A percentile compares a stretch with the other conserved stretches of the same genome.
Evolutionary conservation across 2,329 filamentous ascomycete genomes (phyloP).

Genomic region (Dactylonectria macrodidyma): DNA sequence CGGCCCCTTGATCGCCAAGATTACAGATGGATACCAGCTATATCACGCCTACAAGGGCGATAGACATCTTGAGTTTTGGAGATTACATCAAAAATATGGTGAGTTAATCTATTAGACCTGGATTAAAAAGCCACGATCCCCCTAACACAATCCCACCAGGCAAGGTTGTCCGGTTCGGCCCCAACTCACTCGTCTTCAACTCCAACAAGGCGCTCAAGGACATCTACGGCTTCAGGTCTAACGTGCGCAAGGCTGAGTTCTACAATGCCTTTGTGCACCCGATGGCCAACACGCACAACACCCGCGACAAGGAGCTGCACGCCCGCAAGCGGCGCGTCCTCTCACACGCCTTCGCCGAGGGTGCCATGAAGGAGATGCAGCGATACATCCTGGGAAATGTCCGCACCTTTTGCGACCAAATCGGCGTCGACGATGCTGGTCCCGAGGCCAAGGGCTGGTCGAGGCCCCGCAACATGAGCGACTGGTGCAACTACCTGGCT

Average conservation of each 20-base stretch:
- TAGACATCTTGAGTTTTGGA: constrained; percentile 80
- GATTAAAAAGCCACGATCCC: not conserved
- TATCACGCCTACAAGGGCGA: constrained; percentile 84
- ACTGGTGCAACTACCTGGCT: constrained; percentile 74
- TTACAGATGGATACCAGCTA: constrained; percentile 76
- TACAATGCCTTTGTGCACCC: constrained; percentile 82
- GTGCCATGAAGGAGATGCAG: constrained; percentile 78
- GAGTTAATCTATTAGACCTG: constrained; percentile 36
- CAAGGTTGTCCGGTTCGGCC: constrained; percentile 81
- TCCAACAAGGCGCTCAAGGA: constrained; percentile 76
- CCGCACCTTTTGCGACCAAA: constrained; percentile 74
- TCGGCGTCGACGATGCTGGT: constrained; percentile 61
- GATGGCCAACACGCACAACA: constrained; percentile 80
- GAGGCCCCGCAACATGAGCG: constrained; percentile 71
- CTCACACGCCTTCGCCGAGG: constrained; percentile 79
- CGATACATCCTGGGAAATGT: constrained; percentile 76
- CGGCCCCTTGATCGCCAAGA: constrained; percentile 73
- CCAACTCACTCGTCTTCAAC: constrained; percentile 85
- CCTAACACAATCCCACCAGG: constrained; percentile 55
- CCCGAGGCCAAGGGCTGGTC: constrained; percentile 70
- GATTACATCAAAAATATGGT: constrained; percentile 81
- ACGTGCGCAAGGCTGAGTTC: constrained; percentile 78
- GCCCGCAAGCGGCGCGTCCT: constrained; percentile 80
- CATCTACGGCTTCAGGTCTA: constrained; percentile 75
- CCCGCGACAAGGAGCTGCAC: constrained; percentile 77